Percentiles rank a stretch among this genome's conserved stretches.
These are phyloP conservation scores for Neofusicoccum parvum DNA, from an alignment of 2,329 filamentous ascomycete species.

Conservation along the genomic window DNA sequence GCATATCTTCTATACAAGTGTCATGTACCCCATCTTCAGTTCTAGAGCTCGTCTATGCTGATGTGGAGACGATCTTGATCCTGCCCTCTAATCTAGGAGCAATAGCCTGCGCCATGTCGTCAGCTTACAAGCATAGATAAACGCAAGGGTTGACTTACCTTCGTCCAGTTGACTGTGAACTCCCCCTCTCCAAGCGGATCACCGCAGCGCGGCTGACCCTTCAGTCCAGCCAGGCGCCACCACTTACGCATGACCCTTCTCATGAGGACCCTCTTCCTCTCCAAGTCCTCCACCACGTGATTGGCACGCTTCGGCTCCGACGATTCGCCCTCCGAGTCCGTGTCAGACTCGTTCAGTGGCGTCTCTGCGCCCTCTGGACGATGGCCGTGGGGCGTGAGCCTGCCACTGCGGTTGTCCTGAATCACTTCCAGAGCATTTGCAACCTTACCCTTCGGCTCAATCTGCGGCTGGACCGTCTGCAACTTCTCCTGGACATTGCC, in stretches of 20 bases:
- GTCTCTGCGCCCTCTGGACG: conserved; percentile 29
- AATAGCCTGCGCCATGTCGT: conserved; percentile 56
- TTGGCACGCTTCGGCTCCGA: conserved; percentile 46
- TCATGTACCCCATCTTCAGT: background rate
- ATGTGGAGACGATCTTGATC: conserved; percentile 50
- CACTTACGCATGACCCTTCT: conserved; percentile 72
- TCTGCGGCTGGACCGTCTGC: conserved; percentile 54
- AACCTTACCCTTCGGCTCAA: conserved; percentile 40
- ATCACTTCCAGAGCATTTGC: conserved; percentile 26
- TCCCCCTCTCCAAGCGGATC: conserved; percentile 62
- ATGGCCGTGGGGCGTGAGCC: conserved; percentile 21
- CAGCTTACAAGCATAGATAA: background rate
- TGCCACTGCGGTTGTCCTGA: background rate
- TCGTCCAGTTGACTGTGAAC: conserved; percentile 72
- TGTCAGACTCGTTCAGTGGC: conserved; percentile 32
- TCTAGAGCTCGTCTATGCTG: background rate
- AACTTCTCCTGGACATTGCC: conserved; percentile 63
- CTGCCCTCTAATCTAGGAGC: conserved; percentile 76
- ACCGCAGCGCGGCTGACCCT: conserved; percentile 49
- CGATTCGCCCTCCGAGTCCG: conserved; percentile 40
- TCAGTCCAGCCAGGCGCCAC: conserved; percentile 68
- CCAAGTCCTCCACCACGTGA: conserved; percentile 41
- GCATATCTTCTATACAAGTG: background rate
- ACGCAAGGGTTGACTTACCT: conserved; percentile 28
- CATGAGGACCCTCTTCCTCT: conserved; percentile 64